Percentiles rank a stretch among this genome's conserved stretches.
Evolutionary conservation across 176 grass and related monocot genomes (phyloP).

Genomic region (Cymbopogon citratus): DNA sequence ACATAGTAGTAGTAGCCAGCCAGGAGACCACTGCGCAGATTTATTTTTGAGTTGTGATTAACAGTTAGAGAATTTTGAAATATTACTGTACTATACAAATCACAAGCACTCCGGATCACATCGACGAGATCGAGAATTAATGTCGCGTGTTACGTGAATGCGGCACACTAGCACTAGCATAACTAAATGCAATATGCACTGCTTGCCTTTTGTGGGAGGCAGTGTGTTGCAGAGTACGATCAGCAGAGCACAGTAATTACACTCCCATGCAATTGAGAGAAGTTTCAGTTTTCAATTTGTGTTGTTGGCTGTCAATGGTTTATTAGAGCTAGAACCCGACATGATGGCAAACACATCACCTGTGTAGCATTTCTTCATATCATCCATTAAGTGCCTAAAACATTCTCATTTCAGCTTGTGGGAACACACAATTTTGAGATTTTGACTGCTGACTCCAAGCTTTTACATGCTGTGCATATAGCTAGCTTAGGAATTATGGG

Average conservation of each 20-base stretch:
- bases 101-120: background rate
- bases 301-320: no score
- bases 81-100: background rate
- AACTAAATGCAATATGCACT: background rate
- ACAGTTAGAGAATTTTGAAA: no score
- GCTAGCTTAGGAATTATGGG: background rate
- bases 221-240: conserved; percentile 1
- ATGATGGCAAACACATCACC: no score
- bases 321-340: no score
- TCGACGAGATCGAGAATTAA: background rate
- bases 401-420: no score
- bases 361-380: no score
- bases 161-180: background rate
- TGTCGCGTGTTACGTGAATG: background rate
- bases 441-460: no score
- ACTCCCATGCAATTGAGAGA: no score
- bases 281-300: no score
- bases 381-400: no score
- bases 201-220: background rate
- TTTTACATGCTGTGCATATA: no score
- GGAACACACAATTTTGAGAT: no score
- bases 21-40: background rate
- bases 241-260: background rate
- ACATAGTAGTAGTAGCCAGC: background rate
- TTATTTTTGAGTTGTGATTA: background rate